These are phyloP conservation scores for Nemania diffusa DNA, from an alignment of 2,329 filamentous ascomycete species.

Conservation along the genomic window DNA sequence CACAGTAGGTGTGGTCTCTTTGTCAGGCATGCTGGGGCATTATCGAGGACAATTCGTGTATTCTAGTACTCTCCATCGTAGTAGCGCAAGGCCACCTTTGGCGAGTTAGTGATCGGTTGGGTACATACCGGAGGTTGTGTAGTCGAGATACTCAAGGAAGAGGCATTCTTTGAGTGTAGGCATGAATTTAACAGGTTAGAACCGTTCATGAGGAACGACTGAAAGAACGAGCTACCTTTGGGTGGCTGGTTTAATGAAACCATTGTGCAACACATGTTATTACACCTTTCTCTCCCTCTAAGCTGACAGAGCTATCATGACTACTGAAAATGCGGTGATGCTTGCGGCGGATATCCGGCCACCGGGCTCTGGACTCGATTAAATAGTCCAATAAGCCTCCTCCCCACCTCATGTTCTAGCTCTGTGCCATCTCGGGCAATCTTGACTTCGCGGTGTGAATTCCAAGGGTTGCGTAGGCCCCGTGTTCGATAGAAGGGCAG, in stretches of 20 bases:
- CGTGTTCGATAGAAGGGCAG: slow-evolving; percentile 90
- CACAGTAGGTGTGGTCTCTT: slow-evolving; percentile 6
- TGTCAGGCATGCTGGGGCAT: not conserved
- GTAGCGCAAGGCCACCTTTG: slow-evolving; percentile 2
- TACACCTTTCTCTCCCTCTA: not conserved
- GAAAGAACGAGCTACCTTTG: not conserved
- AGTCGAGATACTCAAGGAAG: slow-evolving; percentile 3
- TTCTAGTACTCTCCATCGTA: slow-evolving; percentile 15
- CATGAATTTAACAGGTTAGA: not conserved
- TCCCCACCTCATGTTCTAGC: slow-evolving; percentile 83
- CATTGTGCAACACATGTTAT: not conserved
- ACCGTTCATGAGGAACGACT: not conserved
- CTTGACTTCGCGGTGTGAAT: slow-evolving; percentile 94
- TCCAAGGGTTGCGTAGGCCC: slow-evolving; percentile 92
- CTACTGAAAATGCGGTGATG: slow-evolving; percentile 51
- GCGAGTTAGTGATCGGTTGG: not conserved
- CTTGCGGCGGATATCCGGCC: slow-evolving; percentile 52
- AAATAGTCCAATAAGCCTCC: slow-evolving; percentile 81
- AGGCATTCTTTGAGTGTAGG: not conserved
- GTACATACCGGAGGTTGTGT: not conserved
- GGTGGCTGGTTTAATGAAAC: not conserved
- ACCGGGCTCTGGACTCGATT: slow-evolving; percentile 63
- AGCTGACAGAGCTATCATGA: slow-evolving; percentile 28
- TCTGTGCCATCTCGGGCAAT: slow-evolving; percentile 96
- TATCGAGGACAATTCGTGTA: slow-evolving; percentile 1